Conservation (phyloP, 2,329 filamentous ascomycete genomes). For the Xylariaceae sp. region DNA sequence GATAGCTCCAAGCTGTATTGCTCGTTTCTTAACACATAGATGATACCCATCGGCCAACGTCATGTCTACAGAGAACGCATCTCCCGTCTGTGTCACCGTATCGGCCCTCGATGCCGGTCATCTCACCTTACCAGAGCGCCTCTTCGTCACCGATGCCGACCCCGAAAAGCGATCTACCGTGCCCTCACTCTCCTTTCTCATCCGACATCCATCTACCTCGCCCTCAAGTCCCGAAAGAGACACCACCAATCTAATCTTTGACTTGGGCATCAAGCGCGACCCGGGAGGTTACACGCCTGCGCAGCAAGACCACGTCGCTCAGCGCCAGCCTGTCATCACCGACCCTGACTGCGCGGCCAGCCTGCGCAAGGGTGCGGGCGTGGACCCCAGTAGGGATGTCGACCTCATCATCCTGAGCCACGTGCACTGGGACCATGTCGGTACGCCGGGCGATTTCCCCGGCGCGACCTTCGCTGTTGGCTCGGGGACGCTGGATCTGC, state of each 20-base stretch:
- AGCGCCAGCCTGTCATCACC: slow-evolving; percentile 39
- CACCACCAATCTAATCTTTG: slow-evolving; percentile 42
- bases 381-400: slow-evolving; percentile 15
- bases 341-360: slow-evolving; percentile 38
- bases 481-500: slow-evolving; percentile 37
- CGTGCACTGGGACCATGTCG: slow-evolving; percentile 55
- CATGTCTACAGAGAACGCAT: neutral
- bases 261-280: slow-evolving; percentile 47
- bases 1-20: no score
- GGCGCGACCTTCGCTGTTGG: slow-evolving; percentile 47
- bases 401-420: slow-evolving; percentile 42
- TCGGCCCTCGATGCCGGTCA: slow-evolving; percentile 36
- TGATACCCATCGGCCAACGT: neutral
- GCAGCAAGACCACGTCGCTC: slow-evolving; percentile 40
- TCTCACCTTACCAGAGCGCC: slow-evolving; percentile 41
- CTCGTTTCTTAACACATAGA: no score
- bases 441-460: slow-evolving; percentile 48
- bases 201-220: slow-evolving; percentile 37
- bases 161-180: slow-evolving; percentile 41
- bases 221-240: slow-evolving; percentile 15
- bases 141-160: slow-evolving; percentile 41
- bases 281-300: slow-evolving; percentile 36
- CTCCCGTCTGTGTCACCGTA: slow-evolving; percentile 25
- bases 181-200: slow-evolving; percentile 49
- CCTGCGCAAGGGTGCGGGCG: slow-evolving; percentile 22